Evolutionary conservation across 2,329 filamentous ascomycete genomes (phyloP).

Genomic region (Penicillium crustosum): DNA sequence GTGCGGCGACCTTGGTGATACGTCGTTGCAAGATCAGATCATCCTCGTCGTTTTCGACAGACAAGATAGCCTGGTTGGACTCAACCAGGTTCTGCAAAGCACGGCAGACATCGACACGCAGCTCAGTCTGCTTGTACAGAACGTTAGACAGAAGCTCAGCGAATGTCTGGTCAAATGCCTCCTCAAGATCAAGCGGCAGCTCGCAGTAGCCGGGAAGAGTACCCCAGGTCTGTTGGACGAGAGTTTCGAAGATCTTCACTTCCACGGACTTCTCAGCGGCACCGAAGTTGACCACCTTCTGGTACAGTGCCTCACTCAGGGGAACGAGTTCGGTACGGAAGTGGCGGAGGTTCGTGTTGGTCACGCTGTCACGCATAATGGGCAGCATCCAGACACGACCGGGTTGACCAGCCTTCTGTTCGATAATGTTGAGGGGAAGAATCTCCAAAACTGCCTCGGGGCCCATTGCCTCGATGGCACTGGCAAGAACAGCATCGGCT

Average conservation of each 20-base stretch:
- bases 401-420: conserved; percentile 72
- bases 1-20: conserved; percentile 71
- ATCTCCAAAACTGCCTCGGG: conserved; percentile 79
- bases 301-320: conserved; percentile 85
- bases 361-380: conserved; percentile 81
- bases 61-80: conserved; percentile 79
- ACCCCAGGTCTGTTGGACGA: conserved; percentile 95
- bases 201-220: conserved; percentile 93
- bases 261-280: conserved; percentile 87
- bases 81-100: conserved; percentile 84
- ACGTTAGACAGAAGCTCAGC: conserved; percentile 89
- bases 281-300: conserved; percentile 80
- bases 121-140: conserved; percentile 84
- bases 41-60: conserved; percentile 67
- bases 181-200: conserved; percentile 73
- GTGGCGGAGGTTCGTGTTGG: conserved; percentile 81
- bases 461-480: conserved; percentile 85
- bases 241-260: conserved; percentile 94
- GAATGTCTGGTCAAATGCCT: conserved; percentile 81
- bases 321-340: conserved; percentile 86
- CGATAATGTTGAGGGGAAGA: conserved; percentile 80
- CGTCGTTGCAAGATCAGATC: conserved; percentile 75
- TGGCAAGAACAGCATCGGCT: conserved; percentile 84
- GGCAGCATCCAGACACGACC: conserved; percentile 95
- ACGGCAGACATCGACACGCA: conserved; percentile 83